A percentile compares a stretch with the other conserved stretches of the same genome.
Evolutionary conservation across 768 basidiomycete genomes (phyloP).

Genomic region (Auriscalpium orientale): DNA sequence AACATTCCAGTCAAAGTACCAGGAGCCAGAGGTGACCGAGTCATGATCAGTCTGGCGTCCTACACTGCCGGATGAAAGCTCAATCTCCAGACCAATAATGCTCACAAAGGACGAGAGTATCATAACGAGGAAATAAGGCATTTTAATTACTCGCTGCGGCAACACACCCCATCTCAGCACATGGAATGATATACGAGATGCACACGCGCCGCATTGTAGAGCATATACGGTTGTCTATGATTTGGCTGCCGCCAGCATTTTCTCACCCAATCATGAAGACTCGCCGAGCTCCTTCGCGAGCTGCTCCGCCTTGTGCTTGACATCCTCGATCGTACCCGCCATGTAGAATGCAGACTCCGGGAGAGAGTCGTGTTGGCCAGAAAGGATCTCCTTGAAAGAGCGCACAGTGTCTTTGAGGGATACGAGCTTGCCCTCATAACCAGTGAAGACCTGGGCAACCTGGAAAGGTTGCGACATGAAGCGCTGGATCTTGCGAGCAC

Average conservation of each 20-base stretch:
- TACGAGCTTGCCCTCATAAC: slow-evolving; percentile 97
- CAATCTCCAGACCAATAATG: too few relatives aligned
- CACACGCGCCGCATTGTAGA: background rate
- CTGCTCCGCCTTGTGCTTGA: slow-evolving; percentile 95
- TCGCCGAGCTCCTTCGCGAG: slow-evolving; percentile 88
- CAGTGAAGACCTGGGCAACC: slow-evolving; percentile 99
- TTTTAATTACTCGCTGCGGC: too few relatives aligned
- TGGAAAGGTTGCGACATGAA: slow-evolving; percentile 99
- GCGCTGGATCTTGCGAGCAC: slow-evolving; percentile 96
- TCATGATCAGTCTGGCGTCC: slow-evolving; percentile 21
- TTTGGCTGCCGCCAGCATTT: background rate
- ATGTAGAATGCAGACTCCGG: slow-evolving; percentile 99
- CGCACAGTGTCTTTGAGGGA: slow-evolving; percentile 92
- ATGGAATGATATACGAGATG: background rate
- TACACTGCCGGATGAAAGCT: too few relatives aligned
- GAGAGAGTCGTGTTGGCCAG: slow-evolving; percentile 78
- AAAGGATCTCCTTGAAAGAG: slow-evolving; percentile 97
- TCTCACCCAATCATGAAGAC: slow-evolving; percentile 17
- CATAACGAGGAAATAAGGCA: too few relatives aligned
- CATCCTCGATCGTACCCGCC: slow-evolving; percentile 96
- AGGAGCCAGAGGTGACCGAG: slow-evolving; percentile 23
- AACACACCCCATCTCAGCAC: background rate
- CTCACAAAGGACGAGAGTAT: too few relatives aligned
- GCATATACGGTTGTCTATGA: background rate
- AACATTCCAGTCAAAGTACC: background rate